Base-by-base conservation (phyloP, 257 asterid species). In the Capsicum rhomboideum region DNA sequence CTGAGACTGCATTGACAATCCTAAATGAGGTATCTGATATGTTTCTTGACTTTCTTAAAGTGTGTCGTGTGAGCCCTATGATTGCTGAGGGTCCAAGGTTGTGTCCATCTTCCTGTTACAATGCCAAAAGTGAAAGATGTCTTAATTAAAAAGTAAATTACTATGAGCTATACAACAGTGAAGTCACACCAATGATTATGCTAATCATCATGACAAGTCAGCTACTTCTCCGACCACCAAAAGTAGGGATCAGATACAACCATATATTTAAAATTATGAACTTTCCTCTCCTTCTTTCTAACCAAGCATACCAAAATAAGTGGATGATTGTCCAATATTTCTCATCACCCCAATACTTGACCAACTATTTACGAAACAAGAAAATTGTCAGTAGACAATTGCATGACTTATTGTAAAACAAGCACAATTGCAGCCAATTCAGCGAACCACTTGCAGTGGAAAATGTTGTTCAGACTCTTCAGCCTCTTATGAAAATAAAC, bases 1-100 rank as follows among this genome's bases (percentile, higher is more conserved):
- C 97, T 1, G 97, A 92, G 93, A 94, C 99, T n/a, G 49, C 95
- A 4, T 89, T 95, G 82, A 87, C 93, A n/a, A 90, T 95, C 83
- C 91, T 95, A 72, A 95, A 89, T 63, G 98, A 95, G 97, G 98
- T 91, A 74, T 61, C 42, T 52, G n/a, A 37, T 34, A 6, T 29
- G 40, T 50, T 82, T 14, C 84, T 46, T 8, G 46, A 42, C 50
- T 14, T 44, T 67, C 42, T 82, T 21, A 21, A 44, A 28, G 82
- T 34, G 40, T 34, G 40, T 34, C 40, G 40, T 34, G 40, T 50
- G 61, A 50, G 46, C 44, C 26, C 17, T 50, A 50, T 28, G 63
- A 77, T 77, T 49, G 82, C 82, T 50, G 82, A 49, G 78, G 78
- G 28, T 68, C 78, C 21, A 68, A 68, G 63, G 61, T 44, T 16